Evolutionary conservation across 169 alveolate species (phyloP), one percentile per base, ranked within the genome.

Genomic region (Plasmodium billcollinsi): DNA sequence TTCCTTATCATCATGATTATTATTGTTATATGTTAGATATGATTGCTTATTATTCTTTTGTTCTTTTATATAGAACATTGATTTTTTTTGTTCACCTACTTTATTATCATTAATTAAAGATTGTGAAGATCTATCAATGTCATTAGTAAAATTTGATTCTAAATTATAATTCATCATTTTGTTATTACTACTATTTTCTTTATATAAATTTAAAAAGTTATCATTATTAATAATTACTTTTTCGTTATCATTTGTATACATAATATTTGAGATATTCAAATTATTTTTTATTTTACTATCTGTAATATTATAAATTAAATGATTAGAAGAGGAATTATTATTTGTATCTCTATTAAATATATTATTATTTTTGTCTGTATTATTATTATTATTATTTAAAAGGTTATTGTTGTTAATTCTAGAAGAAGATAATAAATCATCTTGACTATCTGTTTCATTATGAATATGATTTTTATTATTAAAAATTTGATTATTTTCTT

Each of bases 241-340:
- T 74, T 74, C 74, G 49, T 59, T 66, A 33, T 61, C 88, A 29
- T 73, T 74, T 26, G 74, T 24, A 18, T 74, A 58, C 56, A 61
- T 74, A 45, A 29, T 20, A 52, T 71, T 71, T 50, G 24, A 3
- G 9, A 39, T 39, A 11, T 39, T 39, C 47, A 39, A 0, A 39
- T 39, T 39, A 15, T 47, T 43, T n/a, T 45, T 26, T 45, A 29
- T 29, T 20, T 24, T 49, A 29, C 11, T 63, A 15, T 78, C 89
- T 66, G 65, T 8, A 71, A 21, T 50, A 2, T 20, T 20, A 24
- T 49, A 18, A 18, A 61, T 74, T 26, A 74, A 74, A 39, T 74
- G 61, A 20, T 50, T 54, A 5, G 88, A 54, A 15, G 24, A 26
- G 18, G 12, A 50, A 59, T 62, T 61, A 56, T 56, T 56, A 56